A percentile compares a stretch with the other conserved stretches of the same genome.
Evolutionary conservation across 768 basidiomycete species (phyloP).

Genomic region (Tylopilus subfusipes): DNA sequence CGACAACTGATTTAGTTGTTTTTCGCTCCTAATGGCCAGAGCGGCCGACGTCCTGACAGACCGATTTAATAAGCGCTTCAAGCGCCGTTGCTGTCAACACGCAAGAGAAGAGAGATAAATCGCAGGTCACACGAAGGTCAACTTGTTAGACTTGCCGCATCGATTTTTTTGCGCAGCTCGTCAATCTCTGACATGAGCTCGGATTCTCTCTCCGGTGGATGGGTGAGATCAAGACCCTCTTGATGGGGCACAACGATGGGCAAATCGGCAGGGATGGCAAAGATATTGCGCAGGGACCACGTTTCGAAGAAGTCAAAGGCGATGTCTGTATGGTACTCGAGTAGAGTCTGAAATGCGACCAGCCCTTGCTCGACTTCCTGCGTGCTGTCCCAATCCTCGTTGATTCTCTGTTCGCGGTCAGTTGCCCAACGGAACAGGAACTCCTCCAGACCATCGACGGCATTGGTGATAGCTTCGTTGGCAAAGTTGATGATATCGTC

Average conservation of each 20-base stretch:
- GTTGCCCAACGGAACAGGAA: conserved; percentile 73
- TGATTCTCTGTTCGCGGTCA: conserved; percentile 49
- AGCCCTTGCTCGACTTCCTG: conserved; percentile 78
- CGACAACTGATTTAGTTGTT: conserved; percentile 40
- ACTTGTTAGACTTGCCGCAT: conserved; percentile 51
- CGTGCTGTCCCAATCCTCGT: conserved; percentile 53
- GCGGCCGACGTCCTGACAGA: conserved; percentile 47
- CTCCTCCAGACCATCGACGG: conserved; percentile 76
- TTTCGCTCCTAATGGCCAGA: conserved; percentile 45
- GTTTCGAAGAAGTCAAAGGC: conserved; percentile 92
- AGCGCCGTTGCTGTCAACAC: conserved; percentile 55
- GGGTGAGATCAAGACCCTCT: conserved; percentile 60
- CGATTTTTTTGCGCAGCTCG: conserved; percentile 59
- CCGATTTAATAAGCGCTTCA: conserved; percentile 53
- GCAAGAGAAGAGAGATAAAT: conserved; percentile 9
- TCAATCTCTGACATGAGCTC: conserved; percentile 67
- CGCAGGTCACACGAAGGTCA: neutral
- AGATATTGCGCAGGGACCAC: conserved; percentile 87
- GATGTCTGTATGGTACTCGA: conserved; percentile 84
- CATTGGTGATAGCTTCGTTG: conserved; percentile 73
- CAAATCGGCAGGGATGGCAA: conserved; percentile 65
- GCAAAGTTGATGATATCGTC: conserved; percentile 86
- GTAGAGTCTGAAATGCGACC: conserved; percentile 81
- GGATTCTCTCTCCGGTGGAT: conserved; percentile 53
- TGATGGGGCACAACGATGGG: conserved; percentile 78